A percentile compares a stretch with the other conserved stretches of the same genome.
Conservation (phyloP, 2,329 filamentous ascomycete species). For the Colletotrichum acutatum region DNA sequence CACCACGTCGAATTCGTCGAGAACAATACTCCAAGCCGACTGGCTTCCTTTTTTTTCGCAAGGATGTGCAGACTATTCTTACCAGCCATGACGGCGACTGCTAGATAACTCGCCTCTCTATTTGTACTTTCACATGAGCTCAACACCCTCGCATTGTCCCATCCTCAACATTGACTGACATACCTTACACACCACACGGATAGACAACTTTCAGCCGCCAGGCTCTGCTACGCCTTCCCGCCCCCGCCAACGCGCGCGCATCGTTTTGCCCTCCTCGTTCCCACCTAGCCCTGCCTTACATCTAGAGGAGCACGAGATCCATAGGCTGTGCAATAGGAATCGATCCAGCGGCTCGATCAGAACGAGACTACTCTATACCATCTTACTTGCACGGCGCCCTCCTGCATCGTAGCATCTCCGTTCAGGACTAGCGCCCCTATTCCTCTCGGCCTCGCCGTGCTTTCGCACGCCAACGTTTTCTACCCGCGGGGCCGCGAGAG, state of each 20-base stretch:
- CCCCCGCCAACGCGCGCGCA: neutral
- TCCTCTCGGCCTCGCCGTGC: conserved; percentile 29
- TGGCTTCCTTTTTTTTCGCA: neutral
- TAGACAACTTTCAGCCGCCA: neutral
- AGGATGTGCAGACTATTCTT: neutral
- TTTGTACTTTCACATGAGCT: neutral
- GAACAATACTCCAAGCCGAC: neutral
- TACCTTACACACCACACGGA: neutral
- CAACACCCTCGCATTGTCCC: neutral
- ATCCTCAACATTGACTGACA: neutral
- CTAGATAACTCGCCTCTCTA: neutral
- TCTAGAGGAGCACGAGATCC: neutral
- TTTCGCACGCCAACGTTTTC: neutral
- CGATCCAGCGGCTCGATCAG: neutral
- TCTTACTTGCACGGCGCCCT: neutral
- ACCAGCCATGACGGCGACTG: neutral
- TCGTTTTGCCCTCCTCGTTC: neutral
- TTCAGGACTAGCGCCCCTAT: conserved; percentile 16
- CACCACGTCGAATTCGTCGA: neutral
- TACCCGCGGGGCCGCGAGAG: neutral
- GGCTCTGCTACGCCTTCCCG: no score
- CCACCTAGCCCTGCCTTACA: conserved; percentile 4
- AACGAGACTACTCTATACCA: neutral
- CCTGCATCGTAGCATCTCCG: conserved; percentile 3
- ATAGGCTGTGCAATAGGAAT: neutral